Evolutionary conservation across 352 stramenopile genomes (phyloP), one percentile per base, ranked within the genome.

Genomic region (Lagenidium giganteum): DNA sequence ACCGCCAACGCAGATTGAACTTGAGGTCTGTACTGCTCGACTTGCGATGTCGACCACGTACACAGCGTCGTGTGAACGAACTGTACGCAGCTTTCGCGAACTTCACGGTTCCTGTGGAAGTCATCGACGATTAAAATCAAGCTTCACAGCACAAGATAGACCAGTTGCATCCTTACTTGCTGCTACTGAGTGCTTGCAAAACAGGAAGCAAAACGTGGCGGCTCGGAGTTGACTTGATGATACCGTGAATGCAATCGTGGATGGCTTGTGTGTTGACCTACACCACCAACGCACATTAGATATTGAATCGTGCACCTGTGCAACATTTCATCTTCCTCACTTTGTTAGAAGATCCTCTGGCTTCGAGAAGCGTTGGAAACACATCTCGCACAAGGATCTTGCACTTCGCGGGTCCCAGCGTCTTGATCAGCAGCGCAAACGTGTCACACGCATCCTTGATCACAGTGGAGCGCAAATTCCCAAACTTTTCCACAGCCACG

Each of bases 401-500:
- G 54, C 65, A 74, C 40, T 62, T 65, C 14, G 47, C 37, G 1
- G 64, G 46, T 7, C 66, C 67, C 2, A 83, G 41, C 4, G 41
- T 62, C 13, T 39, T 41, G 5, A 72, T 50, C 3, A 87, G 40
- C 26, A 56, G 37, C 25, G 68, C 54, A 31, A 87, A 64, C 31
- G 74, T 74, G 2, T 67, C 50, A 16, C 74, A 84, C 7, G 64
- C 70, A 38, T 81, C 73, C 25, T 82, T 83, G 18, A 87, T 68
- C 14, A 87, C 73, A 11, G 66, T 61, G 3, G 70, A 82, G 42
- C 74, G 63, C 41, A 87, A 52, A 20, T 87, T 69, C 27, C 67
- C 47, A 14, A 71, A 17, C 61, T 71, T 16, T n/a, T n/a, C n/a
- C n/a, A n/a, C n/a, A n/a, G n/a, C n/a, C 12, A 44, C 9, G 7